A percentile compares a stretch with the other conserved stretches of the same genome.
phyloP scores from a whole-genome alignment of 345 rosid genomes.

The Acer saccharum region DNA sequence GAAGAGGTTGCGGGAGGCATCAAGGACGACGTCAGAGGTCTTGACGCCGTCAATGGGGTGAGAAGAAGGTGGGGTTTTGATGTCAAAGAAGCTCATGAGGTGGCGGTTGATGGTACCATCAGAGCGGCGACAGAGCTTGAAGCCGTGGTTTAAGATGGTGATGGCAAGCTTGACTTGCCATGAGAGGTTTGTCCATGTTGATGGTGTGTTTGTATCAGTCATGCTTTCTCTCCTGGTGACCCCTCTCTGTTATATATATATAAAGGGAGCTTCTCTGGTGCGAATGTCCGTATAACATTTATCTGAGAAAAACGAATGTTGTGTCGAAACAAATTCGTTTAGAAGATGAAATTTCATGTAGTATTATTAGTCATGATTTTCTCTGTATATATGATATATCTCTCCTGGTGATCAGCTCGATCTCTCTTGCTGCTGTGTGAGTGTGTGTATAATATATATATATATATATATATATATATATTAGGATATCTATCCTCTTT shows the following conservation, averaged over 20 bases:
- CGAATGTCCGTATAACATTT: too few relatives aligned
- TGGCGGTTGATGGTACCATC: constrained; percentile 27
- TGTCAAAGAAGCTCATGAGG: constrained; percentile 22
- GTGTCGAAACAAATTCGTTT: too few relatives aligned
- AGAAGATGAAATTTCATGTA: background rate
- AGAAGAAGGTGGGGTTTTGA: constrained; percentile 22
- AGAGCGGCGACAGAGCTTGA: constrained; percentile 8
- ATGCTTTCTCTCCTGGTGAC: background rate
- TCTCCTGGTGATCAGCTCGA: background rate
- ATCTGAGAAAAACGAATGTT: too few relatives aligned
- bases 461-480: too few relatives aligned
- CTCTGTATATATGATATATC: background rate
- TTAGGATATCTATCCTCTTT: background rate
- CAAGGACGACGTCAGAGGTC: constrained; percentile 21
- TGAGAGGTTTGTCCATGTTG: constrained; percentile 6
- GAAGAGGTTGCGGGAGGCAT: constrained; percentile 32
- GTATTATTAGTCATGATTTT: background rate
- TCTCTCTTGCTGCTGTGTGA: background rate
- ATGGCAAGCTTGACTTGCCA: constrained; percentile 1
- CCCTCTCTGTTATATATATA: background rate
- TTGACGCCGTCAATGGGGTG: constrained; percentile 14
- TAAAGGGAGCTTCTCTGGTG: too few relatives aligned
- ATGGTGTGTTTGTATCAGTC: background rate
- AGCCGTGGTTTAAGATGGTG: background rate
- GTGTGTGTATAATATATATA: too few relatives aligned